Conservation (phyloP, 2,329 filamentous ascomycete species). For the Didymella glomerata region DNA sequence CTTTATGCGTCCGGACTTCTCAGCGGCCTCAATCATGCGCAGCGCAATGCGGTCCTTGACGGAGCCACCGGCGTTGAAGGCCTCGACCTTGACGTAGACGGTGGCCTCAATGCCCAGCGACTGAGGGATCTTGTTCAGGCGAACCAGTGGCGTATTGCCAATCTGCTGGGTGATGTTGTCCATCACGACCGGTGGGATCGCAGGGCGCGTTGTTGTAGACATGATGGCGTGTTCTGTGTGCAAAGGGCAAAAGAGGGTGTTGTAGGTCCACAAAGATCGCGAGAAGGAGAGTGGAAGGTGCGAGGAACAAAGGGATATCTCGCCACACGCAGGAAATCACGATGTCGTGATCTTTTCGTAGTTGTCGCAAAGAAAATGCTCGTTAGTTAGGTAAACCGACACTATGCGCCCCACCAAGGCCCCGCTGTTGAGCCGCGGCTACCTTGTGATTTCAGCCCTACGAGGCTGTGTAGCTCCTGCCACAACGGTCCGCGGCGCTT, state of each 20-base stretch:
- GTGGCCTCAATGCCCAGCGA: slow-evolving; percentile 88
- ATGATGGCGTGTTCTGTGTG: slow-evolving; percentile 42
- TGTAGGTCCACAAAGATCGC: background rate
- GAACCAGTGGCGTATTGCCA: slow-evolving; percentile 93
- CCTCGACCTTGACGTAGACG: slow-evolving; percentile 89
- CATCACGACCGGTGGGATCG: slow-evolving; percentile 64
- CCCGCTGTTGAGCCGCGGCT: slow-evolving; percentile 22
- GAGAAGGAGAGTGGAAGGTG: slow-evolving; percentile 1
- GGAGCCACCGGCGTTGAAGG: slow-evolving; percentile 92
- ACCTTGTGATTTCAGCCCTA: slow-evolving; percentile 16
- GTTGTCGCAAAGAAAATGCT: slow-evolving; percentile 25
- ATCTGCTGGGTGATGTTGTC: slow-evolving; percentile 84
- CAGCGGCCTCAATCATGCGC: slow-evolving; percentile 96
- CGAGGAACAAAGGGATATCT: slow-evolving; percentile 11
- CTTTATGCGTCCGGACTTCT: slow-evolving; percentile 90
- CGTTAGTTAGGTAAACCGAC: slow-evolving; percentile 19
- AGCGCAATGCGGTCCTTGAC: slow-evolving; percentile 96
- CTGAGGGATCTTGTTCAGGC: slow-evolving; percentile 90
- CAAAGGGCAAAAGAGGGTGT: background rate
- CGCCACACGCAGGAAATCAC: slow-evolving; percentile 16
- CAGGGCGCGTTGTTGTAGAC: slow-evolving; percentile 60
- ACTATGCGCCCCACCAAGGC: slow-evolving; percentile 19
- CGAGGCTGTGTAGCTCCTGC: background rate
- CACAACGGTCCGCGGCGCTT: background rate
- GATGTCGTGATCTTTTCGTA: slow-evolving; percentile 22